Conservation (phyloP, 2,329 filamentous ascomycete genomes). For the Xylaria sp. region DNA sequence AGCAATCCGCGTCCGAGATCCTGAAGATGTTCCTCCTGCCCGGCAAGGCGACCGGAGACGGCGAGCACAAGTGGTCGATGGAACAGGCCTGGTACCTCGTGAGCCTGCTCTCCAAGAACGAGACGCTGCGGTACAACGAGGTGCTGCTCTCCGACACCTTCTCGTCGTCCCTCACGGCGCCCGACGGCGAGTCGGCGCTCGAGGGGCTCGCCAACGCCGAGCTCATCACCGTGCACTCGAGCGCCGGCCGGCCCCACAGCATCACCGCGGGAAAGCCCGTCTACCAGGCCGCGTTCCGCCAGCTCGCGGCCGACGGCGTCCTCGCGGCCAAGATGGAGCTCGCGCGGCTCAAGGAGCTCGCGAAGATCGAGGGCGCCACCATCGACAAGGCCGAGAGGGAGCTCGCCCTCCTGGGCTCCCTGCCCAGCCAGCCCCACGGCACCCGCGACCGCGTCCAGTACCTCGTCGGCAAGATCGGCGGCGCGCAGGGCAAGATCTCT, state of each 20-base stretch:
- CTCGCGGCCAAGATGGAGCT: slow-evolving; percentile 79
- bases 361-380: slow-evolving; percentile 75
- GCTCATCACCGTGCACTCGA: slow-evolving; percentile 77
- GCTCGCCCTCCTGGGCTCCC: slow-evolving; percentile 72
- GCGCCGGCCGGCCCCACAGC: slow-evolving; percentile 78
- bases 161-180: slow-evolving; percentile 63
- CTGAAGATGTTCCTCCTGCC: slow-evolving; percentile 87
- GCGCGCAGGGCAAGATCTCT: slow-evolving; percentile 79
- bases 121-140: slow-evolving; percentile 83
- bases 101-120: slow-evolving; percentile 76
- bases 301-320: slow-evolving; percentile 76
- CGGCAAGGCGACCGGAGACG: slow-evolving; percentile 59
- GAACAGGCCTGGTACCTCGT: slow-evolving; percentile 93
- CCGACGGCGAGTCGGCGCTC: slow-evolving; percentile 77
- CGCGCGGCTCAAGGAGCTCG: slow-evolving; percentile 73
- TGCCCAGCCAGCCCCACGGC: slow-evolving; percentile 78
- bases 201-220: slow-evolving; percentile 86
- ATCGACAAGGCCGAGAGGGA: slow-evolving; percentile 86
- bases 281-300: slow-evolving; percentile 84
- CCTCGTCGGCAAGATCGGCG: slow-evolving; percentile 76
- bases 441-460: slow-evolving; percentile 74
- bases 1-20: slow-evolving; percentile 88
- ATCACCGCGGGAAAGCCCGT: slow-evolving; percentile 87
- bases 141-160: slow-evolving; percentile 82
- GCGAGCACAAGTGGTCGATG: slow-evolving; percentile 73